Base-by-base conservation (phyloP, 768 basidiomycete genomes). In the Pholiota molesta region DNA sequence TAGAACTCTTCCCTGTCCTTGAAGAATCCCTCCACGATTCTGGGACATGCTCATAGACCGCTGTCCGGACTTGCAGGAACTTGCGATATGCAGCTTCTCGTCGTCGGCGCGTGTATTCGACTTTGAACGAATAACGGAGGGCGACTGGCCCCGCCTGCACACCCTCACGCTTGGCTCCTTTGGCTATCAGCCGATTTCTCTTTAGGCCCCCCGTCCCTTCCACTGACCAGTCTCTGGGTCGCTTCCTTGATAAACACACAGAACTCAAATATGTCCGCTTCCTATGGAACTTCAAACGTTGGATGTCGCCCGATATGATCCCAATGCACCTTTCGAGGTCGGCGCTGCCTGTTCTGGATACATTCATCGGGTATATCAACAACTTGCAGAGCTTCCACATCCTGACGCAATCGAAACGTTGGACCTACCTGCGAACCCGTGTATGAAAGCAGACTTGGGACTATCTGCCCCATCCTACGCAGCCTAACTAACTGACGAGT, bases 401-500 rank as follows among this genome's bases (percentile, higher is more conserved):
- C 73, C 73, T 4, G 60, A 64, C 31, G 68, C 68, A 4, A 71
- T 84, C 23, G 74, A 79, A 62, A 79, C 74, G 0, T 64, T 84
- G 16, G 81, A 83, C 61, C 70, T 84, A 83, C 81, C 7, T 82
- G 80, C 69, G 82, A 83, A 66, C 82, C 82, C 6, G 68, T 82
- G 3, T 80, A 81, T 51, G 74, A 77, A 54, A 71, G 64, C 31
- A 66, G 79, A 47, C 65, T 80, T 9, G 61, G 51, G 5, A 68
- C 68, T 10, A 70, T 81, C 1, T 77, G 76, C 52, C 67, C 72
- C 0, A 70, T 79, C 3, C 66, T 84, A 40, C 67, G 60, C 45
- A 71, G 66, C 3, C 66, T 83, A 56, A 75, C 74, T 9, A 72
- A 69, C 29, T 84, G 51, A 78, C 75, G 16, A 75, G 72, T 28